Evolutionary conservation across 2,329 filamentous ascomycete species (phyloP), one percentile per base, ranked within the genome.

Genomic region (Aspergillus tubingensis): DNA sequence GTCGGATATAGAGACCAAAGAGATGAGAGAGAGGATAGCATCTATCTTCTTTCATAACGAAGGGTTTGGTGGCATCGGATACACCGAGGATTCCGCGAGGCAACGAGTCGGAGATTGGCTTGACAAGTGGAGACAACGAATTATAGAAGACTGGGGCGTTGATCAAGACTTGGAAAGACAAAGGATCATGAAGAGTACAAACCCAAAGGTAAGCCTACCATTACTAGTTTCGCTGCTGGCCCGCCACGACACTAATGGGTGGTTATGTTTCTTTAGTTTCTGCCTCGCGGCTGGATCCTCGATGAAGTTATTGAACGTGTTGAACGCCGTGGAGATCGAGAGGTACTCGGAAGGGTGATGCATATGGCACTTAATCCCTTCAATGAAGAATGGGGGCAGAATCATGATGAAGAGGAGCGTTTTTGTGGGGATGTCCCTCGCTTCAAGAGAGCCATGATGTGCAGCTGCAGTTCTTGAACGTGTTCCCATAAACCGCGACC

Each of bases 301-400:
- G 94, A 98, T 73, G 95, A 99, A 76, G 76, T 99, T 13, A 98
- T 99, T 66, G 86, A 90, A 49, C 85, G 91, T 8, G 93, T 98
- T 0, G 92, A 98, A 76, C 91, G 91, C 73, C 87, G 88, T 54
- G 86, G 88, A 2, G 93, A 99, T 70, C 83, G 91, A 58, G 88
- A 92, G 8, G 88, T 98, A 38, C 75, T 99, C 48, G 81, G 85
- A 11, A 83, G 88, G 30, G 83, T 95, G 23, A 91, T 96, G 88
- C 86, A 91, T 48, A 90, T 98, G 88, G 86, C 88, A 2, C 79
- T 94, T 43, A 82, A 91, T 69, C 95, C 95, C 0, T 99, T 97
- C 70, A 84, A 91, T 59, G 94, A 98, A 77, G 80, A 49, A 70
- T 82, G 68, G 76, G 77, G 65, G 81, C 85, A 81, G 59, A 81